phyloP scores from a whole-genome alignment of 1,139 yeast genomes.

The Diutina rugosa region DNA sequence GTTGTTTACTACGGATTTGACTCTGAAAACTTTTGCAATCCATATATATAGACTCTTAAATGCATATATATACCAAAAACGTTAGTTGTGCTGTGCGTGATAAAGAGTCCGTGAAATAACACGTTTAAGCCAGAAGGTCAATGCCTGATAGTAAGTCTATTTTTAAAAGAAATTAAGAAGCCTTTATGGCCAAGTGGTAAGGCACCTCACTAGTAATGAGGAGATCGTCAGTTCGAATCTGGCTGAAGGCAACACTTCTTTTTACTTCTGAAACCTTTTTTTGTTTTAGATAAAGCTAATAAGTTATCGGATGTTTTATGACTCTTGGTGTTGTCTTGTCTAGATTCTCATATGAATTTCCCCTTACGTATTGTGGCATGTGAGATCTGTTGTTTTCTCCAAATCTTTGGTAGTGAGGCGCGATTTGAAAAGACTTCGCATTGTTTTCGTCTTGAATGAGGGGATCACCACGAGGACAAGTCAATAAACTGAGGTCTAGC shows the following conservation, averaged over 20 bases:
- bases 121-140: too few species aligned
- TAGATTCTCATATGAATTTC: background rate
- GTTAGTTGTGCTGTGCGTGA: too few species aligned
- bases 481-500: background rate
- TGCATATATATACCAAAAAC: too few species aligned
- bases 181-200: conserved; percentile 58
- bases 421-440: background rate
- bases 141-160: too few species aligned
- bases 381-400: too few species aligned
- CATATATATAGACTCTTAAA: too few species aligned
- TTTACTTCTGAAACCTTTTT: background rate
- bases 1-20: too few species aligned
- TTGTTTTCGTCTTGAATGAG: background rate
- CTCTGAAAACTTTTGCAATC: too few species aligned
- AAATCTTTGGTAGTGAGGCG: background rate
- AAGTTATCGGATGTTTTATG: too few species aligned
- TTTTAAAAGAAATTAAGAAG: background rate
- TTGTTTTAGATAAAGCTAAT: background rate
- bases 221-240: conserved; percentile 85
- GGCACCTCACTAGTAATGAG: conserved; percentile 89
- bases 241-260: conserved; percentile 45
- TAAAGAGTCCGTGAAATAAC: too few species aligned
- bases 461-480: background rate
- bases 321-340: too few species aligned
- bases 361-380: background rate